These are phyloP conservation scores for Tulasnella sp. DNA, from an alignment of 768 basidiomycete genomes.

Conservation along the genomic window DNA sequence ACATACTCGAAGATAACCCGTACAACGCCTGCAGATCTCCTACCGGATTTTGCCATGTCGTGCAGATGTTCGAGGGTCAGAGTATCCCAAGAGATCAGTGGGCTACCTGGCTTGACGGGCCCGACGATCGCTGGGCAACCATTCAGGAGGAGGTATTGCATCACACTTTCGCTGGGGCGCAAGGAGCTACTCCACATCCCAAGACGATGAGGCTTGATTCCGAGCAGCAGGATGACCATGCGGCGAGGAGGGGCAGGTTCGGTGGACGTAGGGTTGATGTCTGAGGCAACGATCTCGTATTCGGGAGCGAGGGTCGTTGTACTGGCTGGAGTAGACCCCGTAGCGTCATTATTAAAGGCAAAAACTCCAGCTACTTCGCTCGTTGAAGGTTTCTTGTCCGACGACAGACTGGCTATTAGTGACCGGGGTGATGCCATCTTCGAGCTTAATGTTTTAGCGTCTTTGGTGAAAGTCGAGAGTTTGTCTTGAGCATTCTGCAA, in stretches of 20 bases:
- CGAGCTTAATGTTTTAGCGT: too few relatives aligned
- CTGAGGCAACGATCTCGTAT: not conserved
- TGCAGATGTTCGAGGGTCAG: slow-evolving; percentile 49
- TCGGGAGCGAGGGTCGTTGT: not conserved
- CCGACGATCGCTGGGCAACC: slow-evolving; percentile 51
- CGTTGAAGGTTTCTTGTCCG: too few relatives aligned
- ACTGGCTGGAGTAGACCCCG: too few relatives aligned
- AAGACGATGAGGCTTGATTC: slow-evolving; percentile 49
- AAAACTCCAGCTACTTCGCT: too few relatives aligned
- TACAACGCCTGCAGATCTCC: slow-evolving; percentile 44
- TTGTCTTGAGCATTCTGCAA: not conserved
- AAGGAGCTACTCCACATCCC: slow-evolving; percentile 47
- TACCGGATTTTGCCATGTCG: slow-evolving; percentile 34
- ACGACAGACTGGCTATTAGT: too few relatives aligned
- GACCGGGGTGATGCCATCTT: too few relatives aligned
- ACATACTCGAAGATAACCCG: slow-evolving; percentile 47
- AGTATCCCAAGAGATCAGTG: slow-evolving; percentile 54
- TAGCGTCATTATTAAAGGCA: too few relatives aligned
- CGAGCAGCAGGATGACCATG: slow-evolving; percentile 46
- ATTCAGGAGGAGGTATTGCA: slow-evolving; percentile 50
- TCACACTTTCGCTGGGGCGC: slow-evolving; percentile 50
- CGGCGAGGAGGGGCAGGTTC: slow-evolving; percentile 33
- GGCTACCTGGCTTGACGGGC: slow-evolving; percentile 48
- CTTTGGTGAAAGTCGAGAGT: not conserved
- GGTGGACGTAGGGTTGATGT: not conserved